Evolutionary conservation across 2,329 filamentous ascomycete species (phyloP).

Genomic region (Monilinia vaccinii-corymbosi): DNA sequence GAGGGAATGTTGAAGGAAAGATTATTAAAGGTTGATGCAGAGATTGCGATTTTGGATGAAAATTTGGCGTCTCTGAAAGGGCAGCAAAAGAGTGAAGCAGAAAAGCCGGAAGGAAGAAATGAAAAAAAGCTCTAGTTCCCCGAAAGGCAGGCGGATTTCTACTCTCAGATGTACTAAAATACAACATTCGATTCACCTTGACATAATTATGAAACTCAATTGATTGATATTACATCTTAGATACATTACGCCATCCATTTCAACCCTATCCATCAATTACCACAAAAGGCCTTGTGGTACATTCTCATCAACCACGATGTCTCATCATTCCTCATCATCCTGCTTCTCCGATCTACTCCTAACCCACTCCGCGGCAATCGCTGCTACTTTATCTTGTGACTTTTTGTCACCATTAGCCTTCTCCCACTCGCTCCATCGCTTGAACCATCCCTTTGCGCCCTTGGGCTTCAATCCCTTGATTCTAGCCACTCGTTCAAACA

Average conservation of each 20-base stretch:
- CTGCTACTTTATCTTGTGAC: constrained; percentile 60
- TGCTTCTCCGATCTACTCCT: constrained; percentile 36
- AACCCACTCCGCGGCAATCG: constrained; percentile 62
- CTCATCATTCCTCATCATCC: constrained; percentile 5
- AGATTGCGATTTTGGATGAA: constrained; percentile 72
- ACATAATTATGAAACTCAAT: not conserved
- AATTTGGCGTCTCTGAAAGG: constrained; percentile 43
- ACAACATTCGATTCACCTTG: not conserved
- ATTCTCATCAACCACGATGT: not conserved
- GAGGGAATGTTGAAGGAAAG: constrained; percentile 61
- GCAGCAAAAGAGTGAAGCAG: constrained; percentile 5
- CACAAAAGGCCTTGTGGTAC: constrained; percentile 5
- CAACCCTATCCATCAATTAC: not conserved
- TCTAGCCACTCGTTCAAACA: constrained; percentile 73
- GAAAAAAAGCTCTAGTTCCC: not conserved
- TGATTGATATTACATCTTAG: not conserved
- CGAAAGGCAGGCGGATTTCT: not conserved
- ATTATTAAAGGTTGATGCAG: constrained; percentile 60
- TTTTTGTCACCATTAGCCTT: constrained; percentile 61
- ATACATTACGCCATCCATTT: not conserved
- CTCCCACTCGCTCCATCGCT: constrained; percentile 87
- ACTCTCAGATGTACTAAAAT: no score
- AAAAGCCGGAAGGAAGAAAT: not conserved
- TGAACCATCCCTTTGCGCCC: constrained; percentile 81
- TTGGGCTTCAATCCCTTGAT: constrained; percentile 68